These are phyloP conservation scores for Lanmaoa rubissima DNA, from an alignment of 768 basidiomycete species.

Conservation along the genomic window DNA sequence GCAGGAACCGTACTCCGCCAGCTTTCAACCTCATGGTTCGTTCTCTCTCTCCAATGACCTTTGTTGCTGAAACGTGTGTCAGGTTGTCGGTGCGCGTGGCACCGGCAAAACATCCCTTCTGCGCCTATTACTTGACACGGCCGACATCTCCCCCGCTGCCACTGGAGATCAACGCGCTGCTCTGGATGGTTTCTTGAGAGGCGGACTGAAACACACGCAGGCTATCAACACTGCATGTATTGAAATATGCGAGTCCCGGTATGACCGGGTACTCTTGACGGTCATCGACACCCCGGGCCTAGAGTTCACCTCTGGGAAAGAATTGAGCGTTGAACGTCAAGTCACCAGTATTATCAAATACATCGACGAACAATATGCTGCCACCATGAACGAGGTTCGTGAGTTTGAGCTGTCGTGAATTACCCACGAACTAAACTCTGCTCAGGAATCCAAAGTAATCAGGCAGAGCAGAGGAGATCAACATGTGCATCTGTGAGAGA, in stretches of 20 bases:
- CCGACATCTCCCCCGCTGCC: constrained; percentile 76
- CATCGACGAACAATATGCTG: constrained; percentile 76
- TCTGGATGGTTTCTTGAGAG: constrained; percentile 63
- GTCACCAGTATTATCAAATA: constrained; percentile 74
- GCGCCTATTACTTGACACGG: constrained; percentile 78
- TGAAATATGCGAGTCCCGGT: constrained; percentile 82
- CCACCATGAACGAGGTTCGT: constrained; percentile 81
- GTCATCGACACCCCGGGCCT: constrained; percentile 87
- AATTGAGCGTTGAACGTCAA: constrained; percentile 77
- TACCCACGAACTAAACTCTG: not conserved
- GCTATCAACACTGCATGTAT: constrained; percentile 66
- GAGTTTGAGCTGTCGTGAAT: not conserved
- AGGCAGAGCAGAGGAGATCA: constrained; percentile 86
- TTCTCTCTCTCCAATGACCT: not conserved
- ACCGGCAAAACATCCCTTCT: constrained; percentile 86
- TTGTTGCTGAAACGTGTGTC: constrained; percentile 4
- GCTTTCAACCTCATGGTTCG: constrained; percentile 86
- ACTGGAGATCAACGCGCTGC: constrained; percentile 69
- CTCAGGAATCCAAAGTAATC: constrained; percentile 83
- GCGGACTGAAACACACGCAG: constrained; percentile 57
- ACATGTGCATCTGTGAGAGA: constrained; percentile 79
- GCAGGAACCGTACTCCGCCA: constrained; percentile 63
- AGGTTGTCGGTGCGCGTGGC: constrained; percentile 80
- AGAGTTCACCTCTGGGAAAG: constrained; percentile 69
- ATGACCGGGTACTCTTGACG: constrained; percentile 73